Evolutionary conservation across 805 yeast genomes (phyloP), one percentile per base, ranked within the genome.

Genomic region (Tetrapisispora phaffii): DNA sequence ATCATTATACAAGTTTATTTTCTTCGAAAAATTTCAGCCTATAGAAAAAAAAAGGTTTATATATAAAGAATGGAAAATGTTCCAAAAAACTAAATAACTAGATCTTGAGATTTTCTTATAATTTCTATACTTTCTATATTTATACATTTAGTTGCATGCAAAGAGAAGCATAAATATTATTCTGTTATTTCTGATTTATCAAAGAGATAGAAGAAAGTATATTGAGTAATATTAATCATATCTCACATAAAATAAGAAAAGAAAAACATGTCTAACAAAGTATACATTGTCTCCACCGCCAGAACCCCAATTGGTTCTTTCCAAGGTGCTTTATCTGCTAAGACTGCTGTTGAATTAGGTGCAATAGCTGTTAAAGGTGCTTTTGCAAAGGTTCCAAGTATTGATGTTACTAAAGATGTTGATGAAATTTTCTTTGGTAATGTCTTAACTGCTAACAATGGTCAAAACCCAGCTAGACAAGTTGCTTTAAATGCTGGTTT

Each of bases 401-500:
- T 89, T 67, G 74, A 82, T 55, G 79, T 94, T 40, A 37, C 49
- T 10, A 74, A 75, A 36, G 80, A 75, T 52, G 93, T 85, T 45
- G 95, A 89, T 52, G 97, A 90, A 68, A 80, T 90, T 62, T 75
- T 84, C 59, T 88, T 88, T 64, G 98, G 98, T 59, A 85, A 87
- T 59, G 98, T 88, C 41, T 68, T 87, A 59, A 85, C 85, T 60
- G 97, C 97, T 51, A 86, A 86, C 59, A 81, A 85, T 49, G 97
- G 98, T 50, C 98, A 90, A 71, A 88, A 90, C 47, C 97, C 98
- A 37, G 98, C 98, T 31, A 82, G 97, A 70, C 98, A 90, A 71
- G 97, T 90, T 46, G 96, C 96, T 15, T 60, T 90, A 53, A 82
- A 80, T 59, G 83, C 97, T 17, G 97, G 97, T 15, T 74, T 93